phyloP scores from a whole-genome alignment of 805 yeast species.

The Schizosaccharomyces octosporus region DNA sequence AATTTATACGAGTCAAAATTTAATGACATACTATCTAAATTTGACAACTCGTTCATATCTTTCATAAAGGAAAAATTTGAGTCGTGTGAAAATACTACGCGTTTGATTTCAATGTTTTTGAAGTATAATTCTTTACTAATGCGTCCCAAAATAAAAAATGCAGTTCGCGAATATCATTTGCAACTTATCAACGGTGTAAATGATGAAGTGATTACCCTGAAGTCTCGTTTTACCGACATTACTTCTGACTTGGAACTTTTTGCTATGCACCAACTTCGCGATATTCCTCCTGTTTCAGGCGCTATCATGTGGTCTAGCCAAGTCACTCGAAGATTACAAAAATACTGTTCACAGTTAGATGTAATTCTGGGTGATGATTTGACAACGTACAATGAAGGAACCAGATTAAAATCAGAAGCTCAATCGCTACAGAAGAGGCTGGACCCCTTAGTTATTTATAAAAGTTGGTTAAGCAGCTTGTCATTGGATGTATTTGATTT shows the following conservation, averaged over 20 bases:
- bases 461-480: no score
- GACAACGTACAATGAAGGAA: conserved; percentile 42
- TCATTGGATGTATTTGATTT: no score
- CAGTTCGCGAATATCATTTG: conserved; percentile 34
- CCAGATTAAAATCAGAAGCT: conserved; percentile 29
- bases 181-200: conserved; percentile 26
- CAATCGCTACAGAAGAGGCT: conserved; percentile 22
- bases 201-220: conserved; percentile 17
- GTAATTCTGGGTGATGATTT: conserved; percentile 35
- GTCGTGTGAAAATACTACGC: conserved; percentile 19
- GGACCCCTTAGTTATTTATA: conserved; percentile 13
- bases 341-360: conserved; percentile 22
- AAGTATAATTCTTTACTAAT: conserved; percentile 24
- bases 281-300: conserved; percentile 24
- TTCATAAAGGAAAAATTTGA: conserved; percentile 19
- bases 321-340: conserved; percentile 20
- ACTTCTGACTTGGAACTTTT: conserved; percentile 2
- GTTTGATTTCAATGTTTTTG: conserved; percentile 28
- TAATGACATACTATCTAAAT: no score
- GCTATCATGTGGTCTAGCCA: conserved; percentile 30
- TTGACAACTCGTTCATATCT: conserved; percentile 24
- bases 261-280: conserved; percentile 18
- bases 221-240: neutral
- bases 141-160: conserved; percentile 31
- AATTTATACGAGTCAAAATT: no score